A percentile compares a stretch with the other conserved stretches of the same genome.
phyloP scores from a whole-genome alignment of 2,329 filamentous ascomycete genomes.

The Arachnomyces sp. region DNA sequence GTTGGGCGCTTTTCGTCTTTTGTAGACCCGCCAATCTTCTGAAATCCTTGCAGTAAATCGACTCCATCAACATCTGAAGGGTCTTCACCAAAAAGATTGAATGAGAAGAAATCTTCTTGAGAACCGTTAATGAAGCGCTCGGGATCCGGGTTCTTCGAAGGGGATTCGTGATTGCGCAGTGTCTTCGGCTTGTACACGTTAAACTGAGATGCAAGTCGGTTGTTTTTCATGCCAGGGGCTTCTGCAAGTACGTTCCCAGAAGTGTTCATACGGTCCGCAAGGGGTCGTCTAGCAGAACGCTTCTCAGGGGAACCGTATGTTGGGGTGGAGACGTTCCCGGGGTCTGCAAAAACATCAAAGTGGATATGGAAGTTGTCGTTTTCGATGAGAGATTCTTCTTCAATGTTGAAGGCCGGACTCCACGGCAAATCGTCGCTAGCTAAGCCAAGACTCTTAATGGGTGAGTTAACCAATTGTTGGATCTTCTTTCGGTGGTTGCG shows the following conservation, averaged over 20 bases:
- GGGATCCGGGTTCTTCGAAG: slow-evolving; percentile 29
- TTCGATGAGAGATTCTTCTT: slow-evolving; percentile 35
- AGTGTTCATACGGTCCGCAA: slow-evolving; percentile 43
- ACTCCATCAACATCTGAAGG: slow-evolving; percentile 37
- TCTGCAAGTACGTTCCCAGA: slow-evolving; percentile 45
- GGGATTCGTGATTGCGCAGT: slow-evolving; percentile 32
- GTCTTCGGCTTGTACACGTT: slow-evolving; percentile 26
- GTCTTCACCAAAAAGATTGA: slow-evolving; percentile 39
- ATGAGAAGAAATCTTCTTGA: slow-evolving; percentile 42
- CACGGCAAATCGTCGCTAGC: slow-evolving; percentile 34
- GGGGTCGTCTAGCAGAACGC: slow-evolving; percentile 44
- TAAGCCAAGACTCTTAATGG: slow-evolving; percentile 44
- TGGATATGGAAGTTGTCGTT: slow-evolving; percentile 37
- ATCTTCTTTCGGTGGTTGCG: slow-evolving; percentile 81
- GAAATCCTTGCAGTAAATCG: slow-evolving; percentile 41
- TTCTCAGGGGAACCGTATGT: slow-evolving; percentile 49
- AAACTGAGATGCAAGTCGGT: slow-evolving; percentile 26
- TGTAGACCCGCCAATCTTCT: slow-evolving; percentile 37
- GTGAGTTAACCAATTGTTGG: slow-evolving; percentile 71
- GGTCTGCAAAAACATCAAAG: slow-evolving; percentile 51
- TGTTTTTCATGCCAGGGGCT: slow-evolving; percentile 33
- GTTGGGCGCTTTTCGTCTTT: slow-evolving; percentile 27
- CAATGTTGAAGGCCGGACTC: slow-evolving; percentile 46
- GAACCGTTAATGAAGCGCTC: slow-evolving; percentile 27
- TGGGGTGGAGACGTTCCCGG: slow-evolving; percentile 31